These are phyloP conservation scores for Trichoderma sp. DNA, from an alignment of 2,329 filamentous ascomycete genomes.

Conservation along the genomic window DNA sequence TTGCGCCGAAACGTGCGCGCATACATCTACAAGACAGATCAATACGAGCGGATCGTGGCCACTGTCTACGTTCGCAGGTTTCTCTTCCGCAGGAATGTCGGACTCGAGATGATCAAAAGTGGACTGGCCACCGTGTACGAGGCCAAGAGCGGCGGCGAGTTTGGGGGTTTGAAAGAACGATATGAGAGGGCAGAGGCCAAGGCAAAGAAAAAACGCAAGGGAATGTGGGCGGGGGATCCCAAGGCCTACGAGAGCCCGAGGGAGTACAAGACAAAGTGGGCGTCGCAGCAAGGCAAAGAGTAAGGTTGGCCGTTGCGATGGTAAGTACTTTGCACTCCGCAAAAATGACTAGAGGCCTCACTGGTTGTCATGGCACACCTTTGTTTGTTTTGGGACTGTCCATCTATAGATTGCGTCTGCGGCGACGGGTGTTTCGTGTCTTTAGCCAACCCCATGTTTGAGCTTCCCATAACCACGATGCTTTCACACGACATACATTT, in stretches of 20 bases:
- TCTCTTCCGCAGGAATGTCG: constrained; percentile 75
- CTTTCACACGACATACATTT: not conserved
- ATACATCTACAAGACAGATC: constrained; percentile 82
- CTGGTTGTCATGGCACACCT: not conserved
- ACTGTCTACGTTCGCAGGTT: constrained; percentile 75
- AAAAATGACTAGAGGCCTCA: not conserved
- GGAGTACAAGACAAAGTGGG: constrained; percentile 70
- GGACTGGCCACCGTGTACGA: constrained; percentile 93
- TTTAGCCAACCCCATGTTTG: not conserved
- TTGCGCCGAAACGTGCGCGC: constrained; percentile 73
- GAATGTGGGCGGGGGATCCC: constrained; percentile 73
- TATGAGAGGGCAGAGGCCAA: constrained; percentile 68
- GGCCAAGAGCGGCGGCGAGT: constrained; percentile 86
- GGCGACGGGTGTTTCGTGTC: constrained; percentile 8
- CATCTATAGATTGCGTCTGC: constrained; percentile 1
- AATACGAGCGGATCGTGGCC: constrained; percentile 88
- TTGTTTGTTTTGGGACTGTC: not conserved
- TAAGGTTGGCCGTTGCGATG: not conserved
- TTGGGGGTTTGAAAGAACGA: constrained; percentile 67
- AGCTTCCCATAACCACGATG: not conserved
- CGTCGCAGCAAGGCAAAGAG: constrained; percentile 24
- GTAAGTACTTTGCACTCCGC: not conserved
- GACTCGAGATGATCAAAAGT: constrained; percentile 81
- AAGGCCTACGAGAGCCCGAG: constrained; percentile 77
- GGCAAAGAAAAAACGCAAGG: constrained; percentile 65